Conservation (phyloP, 202 grass and related monocot genomes). For the Eragrostis tef region DNA sequence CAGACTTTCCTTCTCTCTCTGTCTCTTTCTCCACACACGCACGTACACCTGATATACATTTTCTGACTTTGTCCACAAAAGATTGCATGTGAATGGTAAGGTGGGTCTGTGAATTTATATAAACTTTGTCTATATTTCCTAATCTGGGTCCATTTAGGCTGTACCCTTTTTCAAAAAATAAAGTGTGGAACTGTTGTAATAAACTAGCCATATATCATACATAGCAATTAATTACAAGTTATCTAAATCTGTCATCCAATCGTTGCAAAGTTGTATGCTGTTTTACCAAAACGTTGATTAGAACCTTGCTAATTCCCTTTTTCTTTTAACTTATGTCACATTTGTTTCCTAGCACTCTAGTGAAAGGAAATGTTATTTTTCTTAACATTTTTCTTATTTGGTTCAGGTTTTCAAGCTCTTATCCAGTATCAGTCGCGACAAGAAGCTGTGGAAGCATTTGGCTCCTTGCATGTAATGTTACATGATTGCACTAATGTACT, state of each 20-base stretch:
- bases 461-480: slow-evolving; percentile 83
- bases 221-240: slow-evolving; percentile 36
- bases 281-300: slow-evolving; percentile 3
- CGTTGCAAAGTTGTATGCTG: neutral
- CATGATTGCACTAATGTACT: slow-evolving; percentile 37
- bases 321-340: neutral
- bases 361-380: slow-evolving; percentile 31
- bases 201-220: slow-evolving; percentile 1
- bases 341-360: neutral
- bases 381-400: slow-evolving; percentile 43
- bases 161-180: slow-evolving; percentile 33
- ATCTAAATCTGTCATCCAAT: neutral
- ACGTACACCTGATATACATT: slow-evolving; percentile 37
- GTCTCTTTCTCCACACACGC: slow-evolving; percentile 23
- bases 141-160: slow-evolving; percentile 26
- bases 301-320: neutral
- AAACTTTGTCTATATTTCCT: slow-evolving; percentile 2
- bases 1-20: slow-evolving; percentile 51
- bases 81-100: slow-evolving; percentile 19
- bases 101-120: slow-evolving; percentile 38
- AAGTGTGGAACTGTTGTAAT: slow-evolving; percentile 5
- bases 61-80: slow-evolving; percentile 30
- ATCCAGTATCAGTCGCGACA: slow-evolving; percentile 87
- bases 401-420: slow-evolving; percentile 93
- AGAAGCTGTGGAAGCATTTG: slow-evolving; percentile 86